A percentile compares a stretch with the other conserved stretches of the same genome.
These are phyloP conservation scores for Chalciporus pseudorubinellus DNA, from an alignment of 768 basidiomycete species.

Conservation along the genomic window DNA sequence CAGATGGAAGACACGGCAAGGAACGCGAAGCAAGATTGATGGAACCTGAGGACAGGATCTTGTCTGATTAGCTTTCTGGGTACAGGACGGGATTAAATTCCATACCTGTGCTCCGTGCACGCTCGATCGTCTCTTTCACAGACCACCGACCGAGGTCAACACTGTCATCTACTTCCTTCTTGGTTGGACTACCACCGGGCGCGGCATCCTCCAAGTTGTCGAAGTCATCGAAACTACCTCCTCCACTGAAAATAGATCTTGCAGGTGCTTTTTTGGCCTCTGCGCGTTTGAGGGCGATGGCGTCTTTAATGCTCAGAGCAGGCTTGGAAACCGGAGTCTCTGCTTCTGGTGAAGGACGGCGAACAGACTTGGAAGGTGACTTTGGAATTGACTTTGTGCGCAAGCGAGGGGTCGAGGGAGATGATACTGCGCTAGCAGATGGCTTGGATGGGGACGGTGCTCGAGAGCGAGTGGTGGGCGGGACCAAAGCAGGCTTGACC, in stretches of 20 bases:
- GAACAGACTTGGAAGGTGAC: constrained; percentile 31
- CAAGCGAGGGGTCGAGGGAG: constrained; percentile 30
- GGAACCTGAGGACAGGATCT: constrained; percentile 52
- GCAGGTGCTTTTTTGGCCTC: constrained; percentile 63
- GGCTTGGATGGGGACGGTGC: constrained; percentile 32
- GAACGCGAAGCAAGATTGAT: constrained; percentile 75
- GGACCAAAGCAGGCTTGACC: constrained; percentile 25
- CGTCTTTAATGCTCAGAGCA: constrained; percentile 62
- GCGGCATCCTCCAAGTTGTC: constrained; percentile 49
- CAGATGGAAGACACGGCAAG: constrained; percentile 71
- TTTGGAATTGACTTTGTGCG: constrained; percentile 39
- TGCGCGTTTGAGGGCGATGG: constrained; percentile 75
- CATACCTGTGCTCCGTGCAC: constrained; percentile 74
- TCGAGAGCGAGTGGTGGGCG: constrained; percentile 31
- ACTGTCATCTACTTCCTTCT: constrained; percentile 45
- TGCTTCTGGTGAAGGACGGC: constrained; percentile 22
- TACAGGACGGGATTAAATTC: constrained; percentile 30
- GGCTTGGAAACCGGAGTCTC: constrained; percentile 31
- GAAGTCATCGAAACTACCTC: constrained; percentile 34
- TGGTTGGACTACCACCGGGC: constrained; percentile 26
- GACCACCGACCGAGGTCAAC: constrained; percentile 59
- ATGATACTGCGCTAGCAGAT: constrained; percentile 22
- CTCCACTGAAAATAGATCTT: constrained; percentile 25
- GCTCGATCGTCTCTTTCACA: constrained; percentile 72
- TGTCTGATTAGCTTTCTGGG: constrained; percentile 43